These are phyloP conservation scores for Musa acuminata DNA, from an alignment of 176 grass and related monocot species.

Conservation along the genomic window DNA sequence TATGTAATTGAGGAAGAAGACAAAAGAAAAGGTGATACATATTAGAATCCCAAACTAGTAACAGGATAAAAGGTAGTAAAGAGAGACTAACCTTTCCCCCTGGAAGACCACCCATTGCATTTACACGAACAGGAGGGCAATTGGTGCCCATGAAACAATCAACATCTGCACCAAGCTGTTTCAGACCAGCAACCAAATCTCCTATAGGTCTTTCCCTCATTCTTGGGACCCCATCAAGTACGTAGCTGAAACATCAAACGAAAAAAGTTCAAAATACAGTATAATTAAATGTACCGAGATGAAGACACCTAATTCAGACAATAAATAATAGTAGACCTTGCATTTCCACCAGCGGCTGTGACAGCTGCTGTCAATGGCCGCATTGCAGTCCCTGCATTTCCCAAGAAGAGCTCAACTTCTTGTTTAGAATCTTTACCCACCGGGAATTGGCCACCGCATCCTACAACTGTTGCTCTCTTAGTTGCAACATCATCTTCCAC, in stretches of 20 bases:
- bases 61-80: neutral
- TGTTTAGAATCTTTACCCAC: conserved; percentile 42
- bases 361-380: conserved; percentile 83
- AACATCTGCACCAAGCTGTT: conserved; percentile 80
- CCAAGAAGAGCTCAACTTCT: conserved; percentile 84
- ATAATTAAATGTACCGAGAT: neutral
- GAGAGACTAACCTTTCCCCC: conserved; percentile 78
- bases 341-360: conserved; percentile 90
- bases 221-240: conserved; percentile 93
- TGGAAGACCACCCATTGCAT: conserved; percentile 74
- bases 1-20: neutral
- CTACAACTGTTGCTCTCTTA: conserved; percentile 68
- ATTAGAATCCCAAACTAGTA: neutral
- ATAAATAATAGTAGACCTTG: conserved; percentile 34
- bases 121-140: conserved; percentile 86
- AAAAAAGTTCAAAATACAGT: neutral
- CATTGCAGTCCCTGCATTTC: conserved; percentile 98
- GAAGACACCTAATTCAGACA: conserved; percentile 4
- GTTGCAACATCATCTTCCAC: conserved; percentile 71
- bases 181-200: conserved; percentile 71
- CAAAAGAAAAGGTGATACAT: neutral
- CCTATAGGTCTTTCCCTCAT: conserved; percentile 99
- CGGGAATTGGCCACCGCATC: conserved; percentile 70
- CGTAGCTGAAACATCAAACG: conserved; percentile 46
- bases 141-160: conserved; percentile 96